These are phyloP conservation scores for Globisporangium lucens DNA, from an alignment of 352 stramenopile species.

Conservation along the genomic window DNA sequence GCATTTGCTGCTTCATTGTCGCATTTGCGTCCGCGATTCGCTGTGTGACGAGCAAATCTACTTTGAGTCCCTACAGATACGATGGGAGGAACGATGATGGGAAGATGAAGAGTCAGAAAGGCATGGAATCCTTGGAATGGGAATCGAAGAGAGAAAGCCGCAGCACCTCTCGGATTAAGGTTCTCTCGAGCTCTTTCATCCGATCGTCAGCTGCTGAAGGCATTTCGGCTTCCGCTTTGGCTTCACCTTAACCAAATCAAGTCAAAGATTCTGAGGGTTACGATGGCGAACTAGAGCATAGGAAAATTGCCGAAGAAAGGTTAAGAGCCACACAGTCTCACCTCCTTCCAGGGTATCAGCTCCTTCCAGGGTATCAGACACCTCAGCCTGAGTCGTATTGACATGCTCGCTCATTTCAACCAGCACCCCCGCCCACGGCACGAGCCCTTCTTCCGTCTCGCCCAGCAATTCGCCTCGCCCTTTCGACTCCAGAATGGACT, in stretches of 20 bases:
- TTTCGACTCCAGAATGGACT: slow-evolving; percentile 61
- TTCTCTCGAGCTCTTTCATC: slow-evolving; percentile 52
- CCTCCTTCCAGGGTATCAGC: not conserved
- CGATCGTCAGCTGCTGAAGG: slow-evolving; percentile 8
- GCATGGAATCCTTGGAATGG: no score
- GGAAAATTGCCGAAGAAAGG: not conserved
- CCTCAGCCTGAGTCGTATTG: not conserved
- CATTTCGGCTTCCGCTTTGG: not conserved
- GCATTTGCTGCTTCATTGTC: slow-evolving; percentile 61
- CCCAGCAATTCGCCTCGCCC: slow-evolving; percentile 53
- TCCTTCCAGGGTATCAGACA: not conserved
- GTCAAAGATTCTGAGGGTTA: not conserved
- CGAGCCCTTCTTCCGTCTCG: slow-evolving; percentile 45
- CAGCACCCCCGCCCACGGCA: slow-evolving; percentile 64
- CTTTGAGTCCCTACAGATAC: slow-evolving; percentile 51
- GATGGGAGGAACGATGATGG: not conserved
- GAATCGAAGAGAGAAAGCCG: not conserved
- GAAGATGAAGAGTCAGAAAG: not conserved
- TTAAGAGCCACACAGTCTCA: not conserved
- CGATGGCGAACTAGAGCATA: not conserved
- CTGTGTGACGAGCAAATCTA: slow-evolving; percentile 72
- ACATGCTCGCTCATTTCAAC: slow-evolving; percentile 41
- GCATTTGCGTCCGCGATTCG: slow-evolving; percentile 60
- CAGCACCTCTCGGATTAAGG: slow-evolving; percentile 57
- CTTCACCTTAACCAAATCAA: not conserved